phyloP scores from a whole-genome alignment of 345 rosid species.

The Gossypioides kirkii region DNA sequence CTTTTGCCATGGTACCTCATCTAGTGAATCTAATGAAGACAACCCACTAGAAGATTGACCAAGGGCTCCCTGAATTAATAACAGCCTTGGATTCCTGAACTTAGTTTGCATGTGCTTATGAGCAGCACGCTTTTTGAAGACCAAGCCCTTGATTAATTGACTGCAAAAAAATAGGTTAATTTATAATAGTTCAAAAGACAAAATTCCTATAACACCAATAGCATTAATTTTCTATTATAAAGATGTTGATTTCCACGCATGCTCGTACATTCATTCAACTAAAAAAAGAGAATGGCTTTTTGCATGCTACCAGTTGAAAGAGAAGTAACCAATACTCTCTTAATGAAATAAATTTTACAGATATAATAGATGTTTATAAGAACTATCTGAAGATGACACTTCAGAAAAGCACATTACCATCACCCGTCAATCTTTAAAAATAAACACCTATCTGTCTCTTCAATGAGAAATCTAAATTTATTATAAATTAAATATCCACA shows the following conservation, averaged over 20 bases:
- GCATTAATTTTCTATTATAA: neutral
- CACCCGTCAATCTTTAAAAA: neutral
- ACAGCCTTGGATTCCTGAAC: constrained; percentile 67
- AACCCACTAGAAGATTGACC: constrained; percentile 73
- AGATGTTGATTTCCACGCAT: neutral
- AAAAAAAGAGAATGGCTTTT: neutral
- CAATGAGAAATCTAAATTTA: neutral
- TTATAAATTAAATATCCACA: neutral
- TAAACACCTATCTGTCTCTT: constrained; percentile 4
- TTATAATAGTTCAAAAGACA: neutral
- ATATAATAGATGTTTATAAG: neutral
- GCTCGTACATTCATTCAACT: neutral
- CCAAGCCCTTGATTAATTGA: constrained; percentile 75
- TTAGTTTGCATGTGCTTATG: constrained; percentile 92
- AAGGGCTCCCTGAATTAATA: constrained; percentile 63
- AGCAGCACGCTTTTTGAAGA: constrained; percentile 90
- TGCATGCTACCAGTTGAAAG: neutral
- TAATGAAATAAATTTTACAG: neutral
- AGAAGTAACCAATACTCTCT: neutral
- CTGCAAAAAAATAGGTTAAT: constrained; percentile 38
- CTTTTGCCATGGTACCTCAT: constrained; percentile 39
- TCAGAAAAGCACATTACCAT: neutral
- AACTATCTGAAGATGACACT: constrained; percentile 2
- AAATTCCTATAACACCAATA: neutral
- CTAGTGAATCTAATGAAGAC: constrained; percentile 69